phyloP scores from a whole-genome alignment of 495 filamentous ascomycete genomes.

The Lineolata rhizophorae region DNA sequence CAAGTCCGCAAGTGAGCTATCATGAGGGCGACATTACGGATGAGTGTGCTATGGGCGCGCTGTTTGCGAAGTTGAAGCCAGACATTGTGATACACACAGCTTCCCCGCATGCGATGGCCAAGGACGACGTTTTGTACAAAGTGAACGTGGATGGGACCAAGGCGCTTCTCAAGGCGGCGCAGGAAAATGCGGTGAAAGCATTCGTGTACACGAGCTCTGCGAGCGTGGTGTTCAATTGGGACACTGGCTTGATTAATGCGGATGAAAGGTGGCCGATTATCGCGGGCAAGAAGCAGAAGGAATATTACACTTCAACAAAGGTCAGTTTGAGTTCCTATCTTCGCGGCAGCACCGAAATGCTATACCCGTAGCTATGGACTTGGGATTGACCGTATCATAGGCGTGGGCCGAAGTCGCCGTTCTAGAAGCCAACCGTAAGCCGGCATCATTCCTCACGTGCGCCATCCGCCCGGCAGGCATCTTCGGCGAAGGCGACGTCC shows the following conservation, averaged over 20 bases:
- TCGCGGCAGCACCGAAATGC: neutral
- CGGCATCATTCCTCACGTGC: slow-evolving; percentile 40
- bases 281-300: slow-evolving; percentile 42
- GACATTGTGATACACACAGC: slow-evolving; percentile 89
- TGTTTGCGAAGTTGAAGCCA: slow-evolving; percentile 54
- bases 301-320: slow-evolving; percentile 56
- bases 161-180: slow-evolving; percentile 52
- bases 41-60: slow-evolving; percentile 31
- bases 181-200: slow-evolving; percentile 53
- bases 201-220: slow-evolving; percentile 91
- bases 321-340: slow-evolving; percentile 35
- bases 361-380: neutral
- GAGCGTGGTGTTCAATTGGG: slow-evolving; percentile 59
- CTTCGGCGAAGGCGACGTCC: slow-evolving; percentile 55
- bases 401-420: slow-evolving; percentile 73
- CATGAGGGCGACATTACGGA: slow-evolving; percentile 77
- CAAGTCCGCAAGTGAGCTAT: slow-evolving; percentile 47
- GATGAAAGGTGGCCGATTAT: slow-evolving; percentile 75
- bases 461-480: slow-evolving; percentile 77
- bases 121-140: slow-evolving; percentile 42
- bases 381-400: slow-evolving; percentile 21
- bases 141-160: slow-evolving; percentile 88
- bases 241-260: slow-evolving; percentile 65
- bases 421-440: slow-evolving; percentile 58
- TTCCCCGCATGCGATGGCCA: slow-evolving; percentile 10